Conservation (phyloP, 2,329 filamentous ascomycete species). For the Bipolaris bicolor region DNA sequence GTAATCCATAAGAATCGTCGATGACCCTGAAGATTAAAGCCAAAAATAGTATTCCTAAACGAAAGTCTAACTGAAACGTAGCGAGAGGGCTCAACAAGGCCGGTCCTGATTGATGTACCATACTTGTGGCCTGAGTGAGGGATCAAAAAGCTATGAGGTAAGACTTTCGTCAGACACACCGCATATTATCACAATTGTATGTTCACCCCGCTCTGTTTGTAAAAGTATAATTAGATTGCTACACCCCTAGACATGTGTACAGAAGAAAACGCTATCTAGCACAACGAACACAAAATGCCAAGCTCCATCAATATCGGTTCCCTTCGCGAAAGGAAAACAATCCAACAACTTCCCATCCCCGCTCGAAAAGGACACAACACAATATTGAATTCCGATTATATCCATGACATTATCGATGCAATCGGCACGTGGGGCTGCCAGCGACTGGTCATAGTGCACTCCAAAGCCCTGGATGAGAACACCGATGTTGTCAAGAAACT, state of each 20-base stretch:
- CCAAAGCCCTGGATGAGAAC: constrained; percentile 26
- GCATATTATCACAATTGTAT: background rate
- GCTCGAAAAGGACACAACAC: constrained; percentile 26
- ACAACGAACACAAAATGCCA: constrained; percentile 6
- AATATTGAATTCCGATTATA: constrained; percentile 22
- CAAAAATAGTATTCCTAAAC: background rate
- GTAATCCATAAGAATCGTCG: background rate
- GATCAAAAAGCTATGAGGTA: constrained; percentile 12
- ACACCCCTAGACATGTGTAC: background rate
- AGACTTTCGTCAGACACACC: constrained; percentile 13
- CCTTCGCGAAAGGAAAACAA: constrained; percentile 17
- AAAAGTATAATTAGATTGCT: background rate
- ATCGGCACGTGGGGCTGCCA: constrained; percentile 26
- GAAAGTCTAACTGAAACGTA: background rate
- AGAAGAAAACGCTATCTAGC: background rate
- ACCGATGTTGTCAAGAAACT: constrained; percentile 25
- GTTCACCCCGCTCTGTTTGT: background rate
- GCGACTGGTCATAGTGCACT: constrained; percentile 28
- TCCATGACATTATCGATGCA: constrained; percentile 23
- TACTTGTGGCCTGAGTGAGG: constrained; percentile 10
- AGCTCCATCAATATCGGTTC: constrained; percentile 3
- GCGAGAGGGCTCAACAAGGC: background rate
- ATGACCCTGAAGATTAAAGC: background rate
- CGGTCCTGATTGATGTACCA: background rate
- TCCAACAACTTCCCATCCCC: constrained; percentile 28